Conservation (phyloP, 768 basidiomycete genomes). For the Suillus decipiens region DNA sequence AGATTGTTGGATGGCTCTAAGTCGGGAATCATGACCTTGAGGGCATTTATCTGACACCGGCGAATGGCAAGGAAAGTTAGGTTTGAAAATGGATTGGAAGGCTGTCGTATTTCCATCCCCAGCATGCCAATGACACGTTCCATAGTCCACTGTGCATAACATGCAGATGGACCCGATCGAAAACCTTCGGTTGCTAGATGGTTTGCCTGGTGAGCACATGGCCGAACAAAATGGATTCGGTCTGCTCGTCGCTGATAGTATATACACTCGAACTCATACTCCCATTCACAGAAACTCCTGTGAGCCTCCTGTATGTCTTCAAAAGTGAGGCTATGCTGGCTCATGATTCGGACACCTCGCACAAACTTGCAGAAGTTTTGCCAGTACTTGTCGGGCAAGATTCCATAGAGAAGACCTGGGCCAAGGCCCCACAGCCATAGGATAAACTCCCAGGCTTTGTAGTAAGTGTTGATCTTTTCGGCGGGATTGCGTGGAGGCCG, state of each 20-base stretch:
- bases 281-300: background rate
- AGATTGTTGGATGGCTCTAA: background rate
- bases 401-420: no score
- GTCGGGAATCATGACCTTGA: background rate
- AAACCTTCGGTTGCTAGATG: background rate
- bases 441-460: no score
- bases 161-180: background rate
- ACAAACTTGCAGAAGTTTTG: background rate
- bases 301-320: background rate
- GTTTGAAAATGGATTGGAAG: background rate
- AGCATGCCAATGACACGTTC: background rate
- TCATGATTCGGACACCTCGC: background rate
- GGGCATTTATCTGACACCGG: background rate
- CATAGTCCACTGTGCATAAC: background rate
- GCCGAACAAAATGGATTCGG: background rate
- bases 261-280: background rate
- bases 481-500: no score
- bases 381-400: background rate
- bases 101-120: background rate
- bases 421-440: no score
- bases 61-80: background rate
- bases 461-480: no score
- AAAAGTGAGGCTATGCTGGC: background rate
- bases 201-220: background rate
- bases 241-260: background rate